These are phyloP conservation scores for Solanum rostratum DNA, from an alignment of 257 asterid species.

Conservation along the genomic window DNA sequence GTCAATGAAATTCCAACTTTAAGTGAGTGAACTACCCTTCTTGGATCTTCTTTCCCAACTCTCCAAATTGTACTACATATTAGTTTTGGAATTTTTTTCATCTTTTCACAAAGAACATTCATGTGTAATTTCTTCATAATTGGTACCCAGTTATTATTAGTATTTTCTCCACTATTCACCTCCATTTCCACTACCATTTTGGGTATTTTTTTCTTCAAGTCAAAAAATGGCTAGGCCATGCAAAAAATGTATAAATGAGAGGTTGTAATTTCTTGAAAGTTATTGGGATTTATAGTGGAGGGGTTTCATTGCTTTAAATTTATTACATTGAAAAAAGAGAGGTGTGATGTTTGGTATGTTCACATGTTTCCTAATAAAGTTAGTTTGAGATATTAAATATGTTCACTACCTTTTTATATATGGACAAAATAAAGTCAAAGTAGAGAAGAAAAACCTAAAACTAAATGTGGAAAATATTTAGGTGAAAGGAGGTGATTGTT, in stretches of 20 bases:
- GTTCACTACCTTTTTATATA: not conserved
- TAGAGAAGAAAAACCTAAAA: not conserved
- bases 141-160: not conserved
- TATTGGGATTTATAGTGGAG: not conserved
- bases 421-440: not conserved
- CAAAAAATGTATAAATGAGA: not conserved
- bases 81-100: conserved; percentile 18
- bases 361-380: not conserved
- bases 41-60: conserved; percentile 63
- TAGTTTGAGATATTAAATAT: not conserved
- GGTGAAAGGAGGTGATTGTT: not conserved
- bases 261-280: not conserved
- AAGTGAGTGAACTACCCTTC: conserved; percentile 62
- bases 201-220: not conserved
- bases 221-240: not conserved
- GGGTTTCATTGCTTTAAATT: not conserved
- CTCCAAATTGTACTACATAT: conserved; percentile 35
- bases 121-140: conserved; percentile 27
- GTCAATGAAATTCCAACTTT: conserved; percentile 84
- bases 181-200: not conserved
- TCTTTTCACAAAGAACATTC: conserved; percentile 7
- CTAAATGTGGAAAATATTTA: not conserved
- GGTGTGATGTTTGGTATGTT: not conserved
- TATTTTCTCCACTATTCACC: not conserved
- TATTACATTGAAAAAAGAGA: not conserved